phyloP scores from a whole-genome alignment of 345 rosid genomes.

The Eutrema heterophyllum region DNA sequence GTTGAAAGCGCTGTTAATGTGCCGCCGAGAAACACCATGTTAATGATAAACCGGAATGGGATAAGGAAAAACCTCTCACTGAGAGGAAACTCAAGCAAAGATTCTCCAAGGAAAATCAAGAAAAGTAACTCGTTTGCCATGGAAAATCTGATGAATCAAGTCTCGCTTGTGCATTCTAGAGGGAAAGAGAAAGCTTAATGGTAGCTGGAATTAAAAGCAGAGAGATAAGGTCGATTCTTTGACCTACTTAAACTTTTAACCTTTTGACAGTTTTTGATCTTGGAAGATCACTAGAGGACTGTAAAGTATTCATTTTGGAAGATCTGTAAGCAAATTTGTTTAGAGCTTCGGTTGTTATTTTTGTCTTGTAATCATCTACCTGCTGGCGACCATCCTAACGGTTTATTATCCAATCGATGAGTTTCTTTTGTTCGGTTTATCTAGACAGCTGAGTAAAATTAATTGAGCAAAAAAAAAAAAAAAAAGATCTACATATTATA shows the following conservation, averaged over 20 bases:
- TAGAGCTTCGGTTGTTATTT: constrained; percentile 8
- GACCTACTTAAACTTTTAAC: background rate
- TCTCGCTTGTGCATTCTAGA: constrained; percentile 36
- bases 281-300: background rate
- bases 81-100: constrained; percentile 49
- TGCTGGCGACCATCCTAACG: background rate
- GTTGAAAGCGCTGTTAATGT: constrained; percentile 54
- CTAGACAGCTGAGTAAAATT: background rate
- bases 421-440: background rate
- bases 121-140: constrained; percentile 29
- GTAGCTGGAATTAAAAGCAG: background rate
- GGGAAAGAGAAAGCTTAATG: constrained; percentile 29
- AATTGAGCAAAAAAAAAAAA: no score
- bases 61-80: constrained; percentile 46
- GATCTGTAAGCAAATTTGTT: constrained; percentile 16
- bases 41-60: constrained; percentile 45
- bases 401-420: background rate
- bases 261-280: constrained; percentile 3
- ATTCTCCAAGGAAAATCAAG: constrained; percentile 49
- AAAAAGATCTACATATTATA: no score
- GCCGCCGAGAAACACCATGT: constrained; percentile 45
- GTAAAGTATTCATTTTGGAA: constrained; percentile 11
- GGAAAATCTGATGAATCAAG: constrained; percentile 35
- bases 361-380: background rate
- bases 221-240: constrained; percentile 3